Evolutionary conservation across 495 filamentous ascomycete genomes (phyloP), one percentile per base, ranked within the genome.

Genomic region (Haplographium delicatum): DNA sequence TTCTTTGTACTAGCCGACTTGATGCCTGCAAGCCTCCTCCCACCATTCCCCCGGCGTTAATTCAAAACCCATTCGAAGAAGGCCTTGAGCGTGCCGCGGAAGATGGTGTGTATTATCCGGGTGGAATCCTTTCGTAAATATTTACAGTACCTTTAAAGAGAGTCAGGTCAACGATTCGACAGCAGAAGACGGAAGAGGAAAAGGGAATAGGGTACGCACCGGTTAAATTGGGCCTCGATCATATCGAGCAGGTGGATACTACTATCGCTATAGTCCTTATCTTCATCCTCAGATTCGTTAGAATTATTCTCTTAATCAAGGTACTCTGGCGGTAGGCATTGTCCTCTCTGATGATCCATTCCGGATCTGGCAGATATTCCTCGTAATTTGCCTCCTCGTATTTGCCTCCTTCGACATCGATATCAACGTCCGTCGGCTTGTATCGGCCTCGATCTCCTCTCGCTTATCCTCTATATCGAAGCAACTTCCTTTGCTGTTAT

Each of bases 251-350:
- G 62, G 44, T 46, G 46, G 33, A 54, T 54, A 41, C 54, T 68
- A 26, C 61, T 56, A 51, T 64, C 55, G 3, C 56, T 53, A 58
- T 68, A 68, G 48, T 68, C 61, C 41, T 70, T 56, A 55, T 68
- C 30, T 23, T 53, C 59, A 54, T 68, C 65, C 39, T 58, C 45
- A 2, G 63, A 59, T 61, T 70, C 57, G 46, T 70, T 54, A 44
- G 64, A 66, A 59, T 67, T 58, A 16, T 42, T 27, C 39, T 66
- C 60, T 57, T 64, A 45, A 43, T 65, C 42, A 34, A 67, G 60
- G 48, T 70, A 68, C 52, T 70, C 58, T 37, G 56, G 62, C 28
- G 58, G 45, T 68, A 50, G 48, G 64, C 53, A 43, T 68, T 67
- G 20, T 65, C 63, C n/a, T 51, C 39, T 34, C 18, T 11, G 40